Evolutionary conservation across 2,329 filamentous ascomycete species (phyloP).

Genomic region (Xylaria hypoxylon): DNA sequence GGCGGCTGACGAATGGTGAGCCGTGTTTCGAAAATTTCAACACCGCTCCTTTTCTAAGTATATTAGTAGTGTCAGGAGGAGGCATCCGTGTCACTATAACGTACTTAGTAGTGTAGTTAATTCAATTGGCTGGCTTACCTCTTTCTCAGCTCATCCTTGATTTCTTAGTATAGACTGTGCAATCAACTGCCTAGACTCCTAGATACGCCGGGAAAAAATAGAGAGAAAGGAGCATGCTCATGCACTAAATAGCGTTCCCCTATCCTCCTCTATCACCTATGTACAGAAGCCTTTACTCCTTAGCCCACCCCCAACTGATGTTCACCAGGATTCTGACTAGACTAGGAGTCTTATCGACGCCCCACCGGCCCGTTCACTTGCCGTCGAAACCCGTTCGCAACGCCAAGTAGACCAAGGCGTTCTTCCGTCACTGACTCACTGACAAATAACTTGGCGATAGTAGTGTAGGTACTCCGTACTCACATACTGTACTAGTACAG

Average conservation of each 20-base stretch:
- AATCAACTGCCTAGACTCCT: background rate
- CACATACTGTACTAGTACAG: no score
- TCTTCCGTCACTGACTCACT: constrained; percentile 25
- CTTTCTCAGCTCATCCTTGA: background rate
- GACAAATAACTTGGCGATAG: constrained; percentile 34
- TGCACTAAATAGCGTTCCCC: no score
- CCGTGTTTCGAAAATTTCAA: constrained; percentile 8
- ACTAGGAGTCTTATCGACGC: no score
- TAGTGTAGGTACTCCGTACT: no score
- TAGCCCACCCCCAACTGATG: background rate
- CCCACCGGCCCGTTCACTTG: background rate
- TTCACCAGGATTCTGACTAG: background rate
- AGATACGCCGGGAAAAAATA: no score
- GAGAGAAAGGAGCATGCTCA: background rate
- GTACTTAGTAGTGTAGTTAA: no score
- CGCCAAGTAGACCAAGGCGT: constrained; percentile 12
- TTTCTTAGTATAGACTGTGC: background rate
- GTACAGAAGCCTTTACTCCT: no score
- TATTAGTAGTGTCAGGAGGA: background rate
- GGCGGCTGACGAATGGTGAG: constrained; percentile 14
- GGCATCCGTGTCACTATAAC: no score
- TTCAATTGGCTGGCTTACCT: background rate
- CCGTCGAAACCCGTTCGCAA: background rate
- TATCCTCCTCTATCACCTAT: background rate
- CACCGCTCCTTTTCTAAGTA: constrained; percentile 15